Evolutionary conservation across 768 basidiomycete genomes (phyloP).

Genomic region (Chiua virens): DNA sequence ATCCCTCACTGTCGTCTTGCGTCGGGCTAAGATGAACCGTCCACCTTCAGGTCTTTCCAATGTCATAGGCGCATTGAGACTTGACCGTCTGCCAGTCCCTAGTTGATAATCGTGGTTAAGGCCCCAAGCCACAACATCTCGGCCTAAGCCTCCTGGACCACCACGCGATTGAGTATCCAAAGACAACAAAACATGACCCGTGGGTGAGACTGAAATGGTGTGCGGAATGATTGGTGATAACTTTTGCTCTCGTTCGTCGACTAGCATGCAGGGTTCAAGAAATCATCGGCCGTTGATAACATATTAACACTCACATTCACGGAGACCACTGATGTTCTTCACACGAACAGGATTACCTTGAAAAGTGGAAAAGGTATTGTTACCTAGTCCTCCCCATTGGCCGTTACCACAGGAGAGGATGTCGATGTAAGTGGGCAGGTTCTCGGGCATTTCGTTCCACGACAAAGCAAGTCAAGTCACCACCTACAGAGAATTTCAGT

Average conservation of each 20-base stretch:
- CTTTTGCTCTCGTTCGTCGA: conserved; percentile 59
- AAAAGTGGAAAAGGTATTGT: conserved; percentile 58
- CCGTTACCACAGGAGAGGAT: conserved; percentile 83
- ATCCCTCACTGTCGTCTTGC: conserved; percentile 56
- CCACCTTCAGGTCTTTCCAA: conserved; percentile 53
- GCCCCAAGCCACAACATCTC: conserved; percentile 75
- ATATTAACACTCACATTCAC: conserved; percentile 67
- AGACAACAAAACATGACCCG: conserved; percentile 73
- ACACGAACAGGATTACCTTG: conserved; percentile 71
- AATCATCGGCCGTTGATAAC: not conserved
- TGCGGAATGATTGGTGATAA: conserved; percentile 65
- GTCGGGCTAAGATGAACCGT: conserved; percentile 57
- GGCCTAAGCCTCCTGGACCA: conserved; percentile 49
- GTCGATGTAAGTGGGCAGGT: conserved; percentile 43
- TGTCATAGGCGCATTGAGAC: conserved; percentile 51
- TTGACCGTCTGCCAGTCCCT: conserved; percentile 70
- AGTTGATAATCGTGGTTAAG: conserved; percentile 72
- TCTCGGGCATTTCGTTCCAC: conserved; percentile 52
- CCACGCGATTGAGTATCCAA: conserved; percentile 59
- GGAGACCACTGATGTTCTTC: conserved; percentile 77
- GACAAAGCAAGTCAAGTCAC: conserved; percentile 75
- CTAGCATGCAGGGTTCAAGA: conserved; percentile 37
- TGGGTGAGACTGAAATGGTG: conserved; percentile 65
- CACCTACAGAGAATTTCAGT: conserved; percentile 43
- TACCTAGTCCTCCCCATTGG: conserved; percentile 78